A percentile compares a stretch with the other conserved stretches of the same genome.
These are phyloP conservation scores for Rhizopogon parksii DNA, from an alignment of 1,284 basidiomycete species.

Conservation along the genomic window DNA sequence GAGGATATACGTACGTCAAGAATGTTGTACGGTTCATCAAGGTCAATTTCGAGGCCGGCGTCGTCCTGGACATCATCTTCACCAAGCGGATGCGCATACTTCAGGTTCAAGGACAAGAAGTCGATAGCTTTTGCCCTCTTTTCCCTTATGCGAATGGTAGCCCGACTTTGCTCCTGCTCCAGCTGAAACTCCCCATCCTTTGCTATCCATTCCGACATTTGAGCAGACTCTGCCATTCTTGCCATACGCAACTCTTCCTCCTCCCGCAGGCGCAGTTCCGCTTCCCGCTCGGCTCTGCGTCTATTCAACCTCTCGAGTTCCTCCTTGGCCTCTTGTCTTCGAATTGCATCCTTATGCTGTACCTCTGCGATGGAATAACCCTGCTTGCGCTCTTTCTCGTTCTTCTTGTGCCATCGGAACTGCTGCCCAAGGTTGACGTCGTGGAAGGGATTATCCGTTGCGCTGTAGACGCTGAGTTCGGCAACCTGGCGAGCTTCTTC, in stretches of 20 bases:
- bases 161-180: slow-evolving; percentile 86
- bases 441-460: slow-evolving; percentile 94
- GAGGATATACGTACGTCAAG: slow-evolving; percentile 64
- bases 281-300: slow-evolving; percentile 87
- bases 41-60: slow-evolving; percentile 91
- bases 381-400: slow-evolving; percentile 88
- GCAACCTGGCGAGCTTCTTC: slow-evolving; percentile 84
- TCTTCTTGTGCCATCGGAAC: slow-evolving; percentile 98
- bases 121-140: slow-evolving; percentile 95
- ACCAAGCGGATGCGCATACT: slow-evolving; percentile 69
- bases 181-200: slow-evolving; percentile 98
- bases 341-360: slow-evolving; percentile 70
- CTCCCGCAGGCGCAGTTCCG: slow-evolving; percentile 80
- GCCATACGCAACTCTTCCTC: slow-evolving; percentile 90
- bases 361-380: slow-evolving; percentile 81
- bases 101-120: slow-evolving; percentile 88
- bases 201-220: slow-evolving; percentile 97
- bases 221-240: slow-evolving; percentile 84
- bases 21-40: slow-evolving; percentile 97
- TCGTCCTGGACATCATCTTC: slow-evolving; percentile 66
- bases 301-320: slow-evolving; percentile 90
- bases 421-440: slow-evolving; percentile 92
- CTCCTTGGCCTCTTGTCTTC: slow-evolving; percentile 88
- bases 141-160: slow-evolving; percentile 91
- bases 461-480: slow-evolving; percentile 88